A percentile compares a stretch with the other conserved stretches of the same genome.
phyloP scores from a whole-genome alignment of 345 rosid species.

The Eucalyptus regnans region DNA sequence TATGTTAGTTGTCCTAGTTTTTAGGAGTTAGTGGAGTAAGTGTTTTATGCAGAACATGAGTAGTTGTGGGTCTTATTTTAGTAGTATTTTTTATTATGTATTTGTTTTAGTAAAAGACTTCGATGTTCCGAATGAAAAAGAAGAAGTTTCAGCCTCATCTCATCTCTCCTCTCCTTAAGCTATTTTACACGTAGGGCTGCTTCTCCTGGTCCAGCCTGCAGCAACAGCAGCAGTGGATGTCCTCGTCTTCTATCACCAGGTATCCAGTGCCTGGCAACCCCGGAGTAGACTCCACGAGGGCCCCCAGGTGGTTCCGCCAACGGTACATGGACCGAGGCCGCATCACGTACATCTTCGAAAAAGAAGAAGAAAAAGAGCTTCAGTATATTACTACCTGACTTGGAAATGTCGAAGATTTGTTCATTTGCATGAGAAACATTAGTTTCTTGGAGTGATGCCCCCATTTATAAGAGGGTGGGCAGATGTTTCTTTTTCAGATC shows the following conservation, averaged over 20 bases:
- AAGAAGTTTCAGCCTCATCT: no score
- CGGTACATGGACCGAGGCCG: conserved; percentile 30
- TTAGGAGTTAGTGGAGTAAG: no score
- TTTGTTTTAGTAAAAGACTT: no score
- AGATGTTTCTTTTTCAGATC: not conserved
- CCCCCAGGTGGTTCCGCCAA: not conserved
- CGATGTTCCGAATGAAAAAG: no score
- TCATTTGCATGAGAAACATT: not conserved
- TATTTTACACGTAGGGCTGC: not conserved
- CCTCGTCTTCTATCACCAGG: conserved; percentile 28
- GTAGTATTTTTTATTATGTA: no score
- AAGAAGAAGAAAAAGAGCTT: not conserved
- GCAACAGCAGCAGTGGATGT: conserved; percentile 5
- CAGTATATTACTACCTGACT: no score
- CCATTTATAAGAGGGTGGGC: not conserved
- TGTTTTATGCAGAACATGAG: no score
- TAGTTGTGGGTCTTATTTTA: no score
- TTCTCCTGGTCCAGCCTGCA: conserved; percentile 3
- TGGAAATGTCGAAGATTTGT: not conserved
- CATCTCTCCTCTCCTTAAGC: no score
- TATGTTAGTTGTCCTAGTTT: no score
- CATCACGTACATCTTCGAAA: conserved; percentile 14
- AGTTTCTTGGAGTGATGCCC: not conserved
- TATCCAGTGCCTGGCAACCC: conserved; percentile 30
- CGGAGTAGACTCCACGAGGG: conserved; percentile 4